Evolutionary conservation across 768 basidiomycete genomes (phyloP), one percentile per base, ranked within the genome.

Genomic region (Pleurotus platypus): DNA sequence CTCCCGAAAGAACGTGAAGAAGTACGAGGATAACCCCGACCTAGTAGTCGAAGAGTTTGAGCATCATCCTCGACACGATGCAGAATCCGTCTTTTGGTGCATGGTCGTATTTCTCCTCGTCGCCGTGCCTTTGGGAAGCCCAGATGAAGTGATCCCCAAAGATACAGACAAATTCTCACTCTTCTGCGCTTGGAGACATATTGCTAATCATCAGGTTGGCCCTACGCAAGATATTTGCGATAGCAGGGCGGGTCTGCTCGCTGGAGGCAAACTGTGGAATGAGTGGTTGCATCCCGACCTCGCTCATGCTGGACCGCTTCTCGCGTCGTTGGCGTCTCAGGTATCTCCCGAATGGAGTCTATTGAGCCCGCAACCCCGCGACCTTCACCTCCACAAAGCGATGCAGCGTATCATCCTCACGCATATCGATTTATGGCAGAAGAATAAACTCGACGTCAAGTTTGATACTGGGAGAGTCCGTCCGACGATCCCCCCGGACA

Each of bases 11-110:
- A 24, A 24, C 22, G 22, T 24, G 12, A 5, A 13, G 5, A 20
- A 18, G 18, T 22, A 22, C 46, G 18, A 47, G n/a, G 26, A 5
- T 11, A 47, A 5, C 46, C 26, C 46, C 4, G 12, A 13, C 7
- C 46, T 13, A 5, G 3, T 47, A 13, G 20, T 47, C 46, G 18
- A 5, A 16, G 15, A 13, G 11, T 22, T 37, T 20, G 27, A 16
- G 20, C 56, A 30, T 38, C 56, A 43, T 22, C 56, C 56, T 48
- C 45, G 56, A 16, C 56, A 57, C 27, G 56, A 57, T 37, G 56
- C 56, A 3, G 56, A 57, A 24, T 57, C 56, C 18, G 46, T 57
- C 12, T 57, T 57, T 37, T 57, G 56, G 56, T 35, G 45, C 46
- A 57, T 57, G 15, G 39, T 57, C 6, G 20, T 18, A 8, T 57